Evolutionary conservation across 1,284 basidiomycete genomes (phyloP).

Genomic region (Hypsizygus ulmarius): DNA sequence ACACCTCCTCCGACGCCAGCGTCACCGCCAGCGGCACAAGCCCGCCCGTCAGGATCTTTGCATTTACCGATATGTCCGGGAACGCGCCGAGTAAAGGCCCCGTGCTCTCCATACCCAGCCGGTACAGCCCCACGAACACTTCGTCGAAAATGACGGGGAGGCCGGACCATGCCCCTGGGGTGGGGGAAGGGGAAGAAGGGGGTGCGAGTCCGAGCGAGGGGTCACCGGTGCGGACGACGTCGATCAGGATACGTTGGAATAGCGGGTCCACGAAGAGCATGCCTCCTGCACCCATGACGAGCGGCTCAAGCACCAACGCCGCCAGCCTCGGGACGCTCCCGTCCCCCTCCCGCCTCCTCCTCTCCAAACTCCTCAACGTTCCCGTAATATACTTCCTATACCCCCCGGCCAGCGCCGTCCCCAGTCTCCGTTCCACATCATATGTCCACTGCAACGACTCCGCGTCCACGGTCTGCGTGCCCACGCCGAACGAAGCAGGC

Average conservation of each 20-base stretch:
- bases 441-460: conserved; percentile 67
- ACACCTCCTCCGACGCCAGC: conserved; percentile 78
- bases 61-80: conserved; percentile 90
- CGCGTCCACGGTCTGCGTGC: conserved; percentile 18
- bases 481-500: conserved; percentile 47
- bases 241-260: conserved; percentile 88
- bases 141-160: conserved; percentile 96
- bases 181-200: not conserved
- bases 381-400: conserved; percentile 66
- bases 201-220: conserved; percentile 12
- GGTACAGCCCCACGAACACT: conserved; percentile 91
- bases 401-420: conserved; percentile 55
- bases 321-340: conserved; percentile 45
- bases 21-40: conserved; percentile 87
- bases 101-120: conserved; percentile 74
- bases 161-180: conserved; percentile 54
- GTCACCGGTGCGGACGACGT: conserved; percentile 63
- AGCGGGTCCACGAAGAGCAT: conserved; percentile 98
- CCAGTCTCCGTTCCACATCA: conserved; percentile 64
- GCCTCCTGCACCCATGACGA: conserved; percentile 93
- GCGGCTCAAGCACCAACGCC: conserved; percentile 87
- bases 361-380: conserved; percentile 52
- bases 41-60: conserved; percentile 94
- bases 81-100: conserved; percentile 64
- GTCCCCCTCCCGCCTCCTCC: conserved; percentile 15